Evolutionary conservation across 352 stramenopile species (phyloP).

Genomic region (Globisporangium irregulare): DNA sequence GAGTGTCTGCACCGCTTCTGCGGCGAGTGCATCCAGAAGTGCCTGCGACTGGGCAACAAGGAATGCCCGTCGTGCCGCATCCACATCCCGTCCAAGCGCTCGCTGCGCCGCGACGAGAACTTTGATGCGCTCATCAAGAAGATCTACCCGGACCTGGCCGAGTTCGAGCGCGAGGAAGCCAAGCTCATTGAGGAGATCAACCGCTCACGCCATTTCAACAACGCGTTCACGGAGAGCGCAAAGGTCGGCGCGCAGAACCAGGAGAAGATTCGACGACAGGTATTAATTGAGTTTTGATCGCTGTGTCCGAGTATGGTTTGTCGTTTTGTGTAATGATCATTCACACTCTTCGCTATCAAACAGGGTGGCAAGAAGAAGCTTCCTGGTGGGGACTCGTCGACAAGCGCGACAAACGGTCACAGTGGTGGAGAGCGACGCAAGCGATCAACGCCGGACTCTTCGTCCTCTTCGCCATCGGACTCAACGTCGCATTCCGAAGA

Average conservation of each 20-base stretch:
- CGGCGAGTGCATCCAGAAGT: constrained; percentile 87
- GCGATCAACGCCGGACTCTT: background rate
- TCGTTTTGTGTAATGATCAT: background rate
- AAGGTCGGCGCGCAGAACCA: constrained; percentile 73
- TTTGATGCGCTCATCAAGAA: constrained; percentile 85
- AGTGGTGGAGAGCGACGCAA: background rate
- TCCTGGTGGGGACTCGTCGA: background rate
- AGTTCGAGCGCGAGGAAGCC: constrained; percentile 75
- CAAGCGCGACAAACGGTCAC: background rate
- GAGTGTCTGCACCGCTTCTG: constrained; percentile 92
- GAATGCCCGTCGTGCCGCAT: constrained; percentile 90
- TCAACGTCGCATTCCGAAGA: constrained; percentile 14
- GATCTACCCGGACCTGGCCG: constrained; percentile 84
- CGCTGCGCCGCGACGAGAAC: constrained; percentile 75
- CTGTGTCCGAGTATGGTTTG: background rate
- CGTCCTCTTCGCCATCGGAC: constrained; percentile 8
- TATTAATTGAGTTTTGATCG: constrained; percentile 15
- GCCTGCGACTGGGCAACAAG: constrained; percentile 79
- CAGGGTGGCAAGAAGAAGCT: constrained; percentile 17
- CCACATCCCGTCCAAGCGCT: constrained; percentile 86
- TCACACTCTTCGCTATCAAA: background rate
- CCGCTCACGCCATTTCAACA: constrained; percentile 77
- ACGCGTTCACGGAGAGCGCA: constrained; percentile 70
- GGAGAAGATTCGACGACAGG: constrained; percentile 51
- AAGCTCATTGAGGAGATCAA: constrained; percentile 83